These are phyloP conservation scores for Candida berthetii DNA, from an alignment of 805 yeast species.

Conservation along the genomic window DNA sequence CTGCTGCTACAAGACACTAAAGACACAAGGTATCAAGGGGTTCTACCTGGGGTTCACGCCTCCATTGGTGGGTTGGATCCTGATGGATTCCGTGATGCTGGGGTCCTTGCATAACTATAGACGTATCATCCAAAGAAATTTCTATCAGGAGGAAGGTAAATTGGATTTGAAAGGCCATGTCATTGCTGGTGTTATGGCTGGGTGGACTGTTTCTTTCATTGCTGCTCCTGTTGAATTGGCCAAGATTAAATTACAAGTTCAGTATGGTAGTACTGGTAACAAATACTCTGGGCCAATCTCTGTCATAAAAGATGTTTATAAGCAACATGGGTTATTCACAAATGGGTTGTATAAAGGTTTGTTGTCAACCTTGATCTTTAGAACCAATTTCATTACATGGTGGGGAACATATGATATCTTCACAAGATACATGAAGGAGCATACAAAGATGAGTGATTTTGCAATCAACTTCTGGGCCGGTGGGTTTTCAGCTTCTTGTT, in stretches of 20 bases:
- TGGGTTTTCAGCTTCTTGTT: slow-evolving; percentile 78
- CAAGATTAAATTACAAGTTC: slow-evolving; percentile 85
- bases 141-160: slow-evolving; percentile 53
- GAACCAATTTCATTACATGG: slow-evolving; percentile 85
- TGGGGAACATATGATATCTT: slow-evolving; percentile 90
- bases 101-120: slow-evolving; percentile 82
- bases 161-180: slow-evolving; percentile 73
- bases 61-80: slow-evolving; percentile 88
- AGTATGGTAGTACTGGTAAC: slow-evolving; percentile 70
- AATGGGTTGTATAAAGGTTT: slow-evolving; percentile 77
- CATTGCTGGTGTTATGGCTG: slow-evolving; percentile 71
- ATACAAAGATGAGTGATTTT: slow-evolving; percentile 62
- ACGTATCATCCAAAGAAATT: slow-evolving; percentile 53
- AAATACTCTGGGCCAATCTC: slow-evolving; percentile 76
- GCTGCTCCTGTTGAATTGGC: slow-evolving; percentile 93
- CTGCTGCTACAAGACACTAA: slow-evolving; percentile 66
- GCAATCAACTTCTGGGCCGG: slow-evolving; percentile 89
- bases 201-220: slow-evolving; percentile 90
- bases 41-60: slow-evolving; percentile 90
- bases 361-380: slow-evolving; percentile 78
- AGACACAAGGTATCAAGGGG: slow-evolving; percentile 72
- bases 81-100: slow-evolving; percentile 88
- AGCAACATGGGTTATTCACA: slow-evolving; percentile 47
- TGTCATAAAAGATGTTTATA: slow-evolving; percentile 54
- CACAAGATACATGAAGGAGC: slow-evolving; percentile 57